Evolutionary conservation across 75 land plant species (phyloP).

Genomic region (Pinus taeda): DNA sequence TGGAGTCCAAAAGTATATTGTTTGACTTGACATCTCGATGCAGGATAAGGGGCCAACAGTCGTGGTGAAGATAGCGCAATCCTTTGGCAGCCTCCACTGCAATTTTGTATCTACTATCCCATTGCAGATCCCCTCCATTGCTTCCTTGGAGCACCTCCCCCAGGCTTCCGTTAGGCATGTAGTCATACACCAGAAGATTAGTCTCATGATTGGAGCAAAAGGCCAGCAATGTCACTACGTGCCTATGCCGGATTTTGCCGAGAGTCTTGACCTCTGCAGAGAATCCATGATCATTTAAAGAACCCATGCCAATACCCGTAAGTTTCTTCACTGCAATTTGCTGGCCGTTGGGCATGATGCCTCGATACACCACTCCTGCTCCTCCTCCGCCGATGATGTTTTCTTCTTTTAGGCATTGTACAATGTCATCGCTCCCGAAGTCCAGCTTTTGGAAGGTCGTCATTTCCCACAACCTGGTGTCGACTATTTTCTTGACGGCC

Average conservation of each 20-base stretch:
- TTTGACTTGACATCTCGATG: too few relatives aligned
- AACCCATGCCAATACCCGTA: slow-evolving; percentile 16
- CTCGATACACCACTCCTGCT: slow-evolving; percentile 71
- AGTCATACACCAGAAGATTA: slow-evolving; percentile 68
- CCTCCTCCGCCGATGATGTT: slow-evolving; percentile 79
- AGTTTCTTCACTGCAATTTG: slow-evolving; percentile 84
- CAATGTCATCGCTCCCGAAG: slow-evolving; percentile 44
- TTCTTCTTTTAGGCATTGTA: slow-evolving; percentile 36
- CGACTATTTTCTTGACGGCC: slow-evolving; percentile 11
- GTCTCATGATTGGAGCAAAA: slow-evolving; percentile 66
- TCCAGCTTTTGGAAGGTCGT: slow-evolving; percentile 64
- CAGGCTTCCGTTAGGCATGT: slow-evolving; percentile 68
- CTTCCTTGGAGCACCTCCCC: too few relatives aligned
- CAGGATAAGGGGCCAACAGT: too few relatives aligned
- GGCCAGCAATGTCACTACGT: slow-evolving; percentile 62
- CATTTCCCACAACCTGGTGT: slow-evolving; percentile 45
- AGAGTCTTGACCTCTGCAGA: slow-evolving; percentile 69
- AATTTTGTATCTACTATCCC: too few relatives aligned
- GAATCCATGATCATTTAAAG: slow-evolving; percentile 58
- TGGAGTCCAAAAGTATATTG: too few relatives aligned
- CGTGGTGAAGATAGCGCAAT: too few relatives aligned
- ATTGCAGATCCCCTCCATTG: too few relatives aligned
- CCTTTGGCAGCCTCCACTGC: too few relatives aligned
- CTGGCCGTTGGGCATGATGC: slow-evolving; percentile 54
- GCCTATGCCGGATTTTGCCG: slow-evolving; percentile 69